These are phyloP conservation scores for Cytospora piceicola DNA, from an alignment of 2,329 filamentous ascomycete species.

Conservation along the genomic window DNA sequence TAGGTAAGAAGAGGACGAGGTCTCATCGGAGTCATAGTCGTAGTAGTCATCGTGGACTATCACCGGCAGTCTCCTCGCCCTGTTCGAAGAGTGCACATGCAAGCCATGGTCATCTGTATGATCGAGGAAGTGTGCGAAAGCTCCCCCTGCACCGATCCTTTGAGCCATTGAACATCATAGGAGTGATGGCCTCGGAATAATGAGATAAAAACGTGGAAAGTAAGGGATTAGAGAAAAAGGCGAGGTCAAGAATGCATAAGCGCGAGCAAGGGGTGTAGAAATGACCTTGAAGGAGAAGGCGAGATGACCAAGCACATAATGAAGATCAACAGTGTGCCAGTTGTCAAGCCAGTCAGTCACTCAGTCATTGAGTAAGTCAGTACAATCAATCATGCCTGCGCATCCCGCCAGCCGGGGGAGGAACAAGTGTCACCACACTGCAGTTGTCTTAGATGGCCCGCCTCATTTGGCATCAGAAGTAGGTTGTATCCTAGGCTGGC, in stretches of 20 bases:
- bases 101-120: conserved; percentile 18
- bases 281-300: neutral
- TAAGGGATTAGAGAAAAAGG: conserved; percentile 5
- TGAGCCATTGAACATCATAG: conserved; percentile 44
- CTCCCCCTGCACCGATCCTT: conserved; percentile 40
- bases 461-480: conserved; percentile 21
- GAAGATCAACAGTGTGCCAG: conserved; percentile 24
- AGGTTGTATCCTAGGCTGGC: conserved; percentile 16
- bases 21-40: conserved; percentile 25
- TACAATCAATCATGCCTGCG: conserved; percentile 8
- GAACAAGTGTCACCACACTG: conserved; percentile 17
- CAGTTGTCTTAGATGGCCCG: conserved; percentile 22
- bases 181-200: conserved; percentile 18
- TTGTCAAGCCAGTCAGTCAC: conserved; percentile 11
- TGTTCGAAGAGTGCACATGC: neutral
- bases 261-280: conserved; percentile 21
- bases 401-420: conserved; percentile 7
- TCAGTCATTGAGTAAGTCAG: too few relatives aligned
- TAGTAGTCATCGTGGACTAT: conserved; percentile 19
- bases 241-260: conserved; percentile 21
- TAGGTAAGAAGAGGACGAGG: conserved; percentile 11
- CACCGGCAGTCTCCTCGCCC: conserved; percentile 13
- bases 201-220: neutral
- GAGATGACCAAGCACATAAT: conserved; percentile 26
- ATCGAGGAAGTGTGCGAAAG: conserved; percentile 29